Evolutionary conservation across 2,329 filamentous ascomycete genomes (phyloP).

Genomic region (Trichoderma guizhouense): DNA sequence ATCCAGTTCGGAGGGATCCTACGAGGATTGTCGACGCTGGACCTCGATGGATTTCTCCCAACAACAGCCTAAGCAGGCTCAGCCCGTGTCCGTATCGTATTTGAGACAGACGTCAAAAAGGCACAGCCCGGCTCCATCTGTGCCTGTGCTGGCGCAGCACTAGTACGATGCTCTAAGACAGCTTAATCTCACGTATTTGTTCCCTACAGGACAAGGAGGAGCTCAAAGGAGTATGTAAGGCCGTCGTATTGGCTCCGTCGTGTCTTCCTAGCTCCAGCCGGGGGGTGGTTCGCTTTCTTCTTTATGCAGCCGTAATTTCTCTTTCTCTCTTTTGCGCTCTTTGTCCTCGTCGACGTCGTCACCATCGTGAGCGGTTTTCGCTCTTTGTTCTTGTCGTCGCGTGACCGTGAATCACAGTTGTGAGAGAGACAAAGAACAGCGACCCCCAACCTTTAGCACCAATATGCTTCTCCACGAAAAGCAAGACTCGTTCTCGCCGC

Average conservation of each 20-base stretch:
- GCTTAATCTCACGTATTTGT: conserved; percentile 6
- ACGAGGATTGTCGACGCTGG: not conserved
- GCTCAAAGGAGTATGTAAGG: not conserved
- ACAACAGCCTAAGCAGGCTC: not conserved
- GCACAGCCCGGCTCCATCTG: not conserved
- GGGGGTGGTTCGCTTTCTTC: not conserved
- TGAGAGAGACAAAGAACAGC: not conserved
- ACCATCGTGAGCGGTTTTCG: not conserved
- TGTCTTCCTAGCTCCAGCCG: not conserved
- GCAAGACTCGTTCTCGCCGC: not conserved
- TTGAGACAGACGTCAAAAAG: not conserved
- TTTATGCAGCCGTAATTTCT: not conserved
- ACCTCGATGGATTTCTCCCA: not conserved
- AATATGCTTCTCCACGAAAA: conserved; percentile 4
- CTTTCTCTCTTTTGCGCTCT: not conserved
- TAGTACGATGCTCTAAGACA: not conserved
- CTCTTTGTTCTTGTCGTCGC: not conserved
- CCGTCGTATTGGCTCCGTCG: not conserved
- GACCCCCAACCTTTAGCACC: not conserved
- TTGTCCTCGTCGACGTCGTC: not conserved
- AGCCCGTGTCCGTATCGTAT: not conserved
- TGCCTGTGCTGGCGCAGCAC: not conserved
- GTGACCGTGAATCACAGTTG: not conserved
- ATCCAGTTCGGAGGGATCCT: not conserved
- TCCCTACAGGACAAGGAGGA: not conserved